Conservation (phyloP, 1,284 basidiomycete species). For the Rhodotorula sp. region DNA sequence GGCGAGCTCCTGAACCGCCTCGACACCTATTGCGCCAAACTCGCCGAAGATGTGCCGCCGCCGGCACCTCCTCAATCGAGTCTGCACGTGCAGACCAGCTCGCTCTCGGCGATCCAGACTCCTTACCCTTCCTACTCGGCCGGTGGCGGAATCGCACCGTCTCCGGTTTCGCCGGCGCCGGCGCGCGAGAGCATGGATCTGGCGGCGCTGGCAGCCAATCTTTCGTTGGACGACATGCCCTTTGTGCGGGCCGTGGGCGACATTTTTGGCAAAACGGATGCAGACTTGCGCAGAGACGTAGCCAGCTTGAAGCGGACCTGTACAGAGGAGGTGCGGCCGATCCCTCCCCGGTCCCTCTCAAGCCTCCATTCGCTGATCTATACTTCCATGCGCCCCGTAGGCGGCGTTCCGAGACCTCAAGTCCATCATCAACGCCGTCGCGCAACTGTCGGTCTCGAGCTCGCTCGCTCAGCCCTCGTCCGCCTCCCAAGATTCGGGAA, state of each 20-base stretch:
- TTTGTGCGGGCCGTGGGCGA: conserved; percentile 68
- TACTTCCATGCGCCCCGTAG: conserved; percentile 49
- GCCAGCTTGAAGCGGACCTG: conserved; percentile 68
- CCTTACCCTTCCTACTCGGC: conserved; percentile 26
- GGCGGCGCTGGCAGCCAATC: conserved; percentile 1
- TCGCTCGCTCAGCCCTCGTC: neutral
- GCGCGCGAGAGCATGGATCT: conserved; percentile 10
- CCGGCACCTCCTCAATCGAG: neutral
- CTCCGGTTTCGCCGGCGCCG: neutral
- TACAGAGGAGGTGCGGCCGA: conserved; percentile 66
- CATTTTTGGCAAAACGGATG: conserved; percentile 71
- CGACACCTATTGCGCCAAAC: conserved; percentile 77
- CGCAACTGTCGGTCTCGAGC: conserved; percentile 60
- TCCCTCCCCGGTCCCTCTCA: conserved; percentile 1
- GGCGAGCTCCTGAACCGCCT: conserved; percentile 76
- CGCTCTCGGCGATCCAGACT: conserved; percentile 1
- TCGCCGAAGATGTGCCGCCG: conserved; percentile 46
- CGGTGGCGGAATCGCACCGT: neutral
- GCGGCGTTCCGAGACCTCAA: conserved; percentile 81
- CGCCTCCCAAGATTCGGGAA: neutral
- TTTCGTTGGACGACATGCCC: conserved; percentile 64
- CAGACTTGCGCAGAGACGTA: conserved; percentile 70
- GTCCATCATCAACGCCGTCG: conserved; percentile 88
- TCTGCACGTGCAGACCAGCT: conserved; percentile 3
- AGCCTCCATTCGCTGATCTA: conserved; percentile 1